A percentile compares a stretch with the other conserved stretches of the same genome.
Conservation (phyloP, 1,284 basidiomycete genomes). For the Ceratobasidium sp. region DNA sequence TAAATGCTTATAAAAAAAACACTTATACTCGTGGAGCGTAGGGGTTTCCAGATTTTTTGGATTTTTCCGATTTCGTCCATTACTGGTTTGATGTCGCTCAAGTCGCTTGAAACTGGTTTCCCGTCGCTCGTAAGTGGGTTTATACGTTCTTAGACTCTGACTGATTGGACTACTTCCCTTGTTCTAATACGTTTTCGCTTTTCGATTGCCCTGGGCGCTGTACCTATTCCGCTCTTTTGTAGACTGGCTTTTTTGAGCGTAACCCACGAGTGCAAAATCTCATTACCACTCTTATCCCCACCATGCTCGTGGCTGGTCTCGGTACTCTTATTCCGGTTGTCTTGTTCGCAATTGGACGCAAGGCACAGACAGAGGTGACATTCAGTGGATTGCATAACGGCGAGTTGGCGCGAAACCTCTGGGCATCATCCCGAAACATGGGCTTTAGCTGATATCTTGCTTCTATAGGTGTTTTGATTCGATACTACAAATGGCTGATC, state of each 20-base stretch:
- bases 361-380: conserved; percentile 59
- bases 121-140: conserved; percentile 44
- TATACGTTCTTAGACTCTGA: not conserved
- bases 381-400: conserved; percentile 58
- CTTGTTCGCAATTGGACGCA: conserved; percentile 57
- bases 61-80: conserved; percentile 50
- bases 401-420: not conserved
- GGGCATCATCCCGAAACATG: too few relatives aligned
- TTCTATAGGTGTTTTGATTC: conserved; percentile 56
- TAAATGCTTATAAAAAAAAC: not conserved
- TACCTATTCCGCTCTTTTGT: not conserved
- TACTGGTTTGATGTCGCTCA: conserved; percentile 50
- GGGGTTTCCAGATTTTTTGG: conserved; percentile 59
- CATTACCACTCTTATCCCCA: conserved; percentile 56
- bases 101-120: conserved; percentile 28
- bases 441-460: too few relatives aligned
- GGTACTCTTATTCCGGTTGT: conserved; percentile 56
- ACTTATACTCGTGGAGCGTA: not conserved
- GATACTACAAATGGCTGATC: conserved; percentile 58
- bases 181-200: too few relatives aligned
- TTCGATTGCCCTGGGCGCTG: too few relatives aligned
- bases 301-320: conserved; percentile 56
- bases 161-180: too few relatives aligned
- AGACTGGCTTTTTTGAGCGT: conserved; percentile 48
- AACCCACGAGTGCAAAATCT: conserved; percentile 51